Evolutionary conservation across 305 asterid species (phyloP).

Genomic region (Andrographis paniculata): DNA sequence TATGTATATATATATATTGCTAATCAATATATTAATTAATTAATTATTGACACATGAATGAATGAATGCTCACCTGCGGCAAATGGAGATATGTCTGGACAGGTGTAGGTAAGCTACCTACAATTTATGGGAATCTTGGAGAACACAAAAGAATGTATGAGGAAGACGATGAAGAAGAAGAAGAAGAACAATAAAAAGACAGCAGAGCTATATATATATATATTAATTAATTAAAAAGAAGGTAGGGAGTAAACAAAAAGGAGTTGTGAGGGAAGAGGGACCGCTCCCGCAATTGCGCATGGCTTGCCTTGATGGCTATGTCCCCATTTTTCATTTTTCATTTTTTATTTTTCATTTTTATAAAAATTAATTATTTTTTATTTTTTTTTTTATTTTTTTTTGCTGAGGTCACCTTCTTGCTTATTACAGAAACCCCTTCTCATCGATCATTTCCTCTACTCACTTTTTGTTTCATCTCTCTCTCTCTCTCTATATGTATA

Average conservation of each 20-base stretch:
- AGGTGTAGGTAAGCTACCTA: neutral
- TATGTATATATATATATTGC: too few relatives aligned
- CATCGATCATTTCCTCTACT: too few relatives aligned
- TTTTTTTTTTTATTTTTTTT: too few relatives aligned
- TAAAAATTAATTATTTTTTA: too few relatives aligned
- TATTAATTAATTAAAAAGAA: constrained; percentile 5
- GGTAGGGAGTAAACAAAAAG: constrained; percentile 5
- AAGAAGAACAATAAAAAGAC: constrained; percentile 18
- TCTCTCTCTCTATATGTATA: too few relatives aligned
- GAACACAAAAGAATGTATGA: constrained; percentile 19
- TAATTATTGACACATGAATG: neutral
- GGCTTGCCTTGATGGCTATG: constrained; percentile 47
- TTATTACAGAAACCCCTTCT: constrained; percentile 5
- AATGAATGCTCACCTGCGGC: constrained; percentile 21
- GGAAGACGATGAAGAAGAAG: constrained; percentile 15
- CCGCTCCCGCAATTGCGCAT: constrained; percentile 75
- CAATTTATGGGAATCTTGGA: constrained; percentile 17
- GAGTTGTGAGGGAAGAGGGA: constrained; percentile 25
- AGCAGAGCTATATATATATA: too few relatives aligned
- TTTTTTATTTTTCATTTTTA: too few relatives aligned
- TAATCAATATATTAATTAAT: neutral
- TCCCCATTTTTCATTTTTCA: too few relatives aligned
- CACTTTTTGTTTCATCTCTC: too few relatives aligned
- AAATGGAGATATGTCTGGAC: neutral
- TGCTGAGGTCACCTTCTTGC: constrained; percentile 29